Base-by-base conservation (phyloP, 441 rosid genomes). In the Pelargonium cotyledonis region DNA sequence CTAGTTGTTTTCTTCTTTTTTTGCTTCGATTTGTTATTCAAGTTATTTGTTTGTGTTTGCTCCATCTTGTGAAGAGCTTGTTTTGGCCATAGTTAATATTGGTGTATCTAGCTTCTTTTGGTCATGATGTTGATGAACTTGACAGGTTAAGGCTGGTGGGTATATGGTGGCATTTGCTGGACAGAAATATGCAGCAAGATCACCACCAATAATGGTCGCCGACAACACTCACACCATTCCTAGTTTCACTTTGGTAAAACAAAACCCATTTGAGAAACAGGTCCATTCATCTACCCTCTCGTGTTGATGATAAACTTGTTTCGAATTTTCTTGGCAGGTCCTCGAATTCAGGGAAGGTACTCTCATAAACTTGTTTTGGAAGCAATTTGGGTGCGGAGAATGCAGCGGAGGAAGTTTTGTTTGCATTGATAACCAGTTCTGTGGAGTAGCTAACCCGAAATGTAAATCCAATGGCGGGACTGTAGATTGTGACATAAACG, bases 151-250 rank as follows among this genome's bases (percentile, higher is more conserved):
- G 69, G 70, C 79, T 2, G 96, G 96, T 21, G 91, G 91, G 41
- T 77, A 65, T 70, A 81, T 91, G 96, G 96, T 94, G 31, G 99
- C 96, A 40, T 94, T 91, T 70, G 90, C 97, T 0, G 99, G 99
- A 23, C 81, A 85, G 8, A 88, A 88, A 63, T 87, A 89, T 44
- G 97, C 99, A 43, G 99, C 99, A 57, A 87, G 99, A 82, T 94
- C 99, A 12, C 60, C 70, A 0, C 96, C 97, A 21, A 67, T 75
- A 8, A 78, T 85, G 80, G 84, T 94, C 46, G 76, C 86, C 8
- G 94, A 94, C 58, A 70, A 44, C 47, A 73, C 43, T 41, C 82
- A 82, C 83, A 87, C 81, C 55, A 76, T 89, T 60, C 89, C 90
- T 14, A 81, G 86, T 63, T 87, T 91, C 70, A 41, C 40, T 31